Evolutionary conservation across 2,329 filamentous ascomycete species (phyloP).

Genomic region (Aspergillus sojae): DNA sequence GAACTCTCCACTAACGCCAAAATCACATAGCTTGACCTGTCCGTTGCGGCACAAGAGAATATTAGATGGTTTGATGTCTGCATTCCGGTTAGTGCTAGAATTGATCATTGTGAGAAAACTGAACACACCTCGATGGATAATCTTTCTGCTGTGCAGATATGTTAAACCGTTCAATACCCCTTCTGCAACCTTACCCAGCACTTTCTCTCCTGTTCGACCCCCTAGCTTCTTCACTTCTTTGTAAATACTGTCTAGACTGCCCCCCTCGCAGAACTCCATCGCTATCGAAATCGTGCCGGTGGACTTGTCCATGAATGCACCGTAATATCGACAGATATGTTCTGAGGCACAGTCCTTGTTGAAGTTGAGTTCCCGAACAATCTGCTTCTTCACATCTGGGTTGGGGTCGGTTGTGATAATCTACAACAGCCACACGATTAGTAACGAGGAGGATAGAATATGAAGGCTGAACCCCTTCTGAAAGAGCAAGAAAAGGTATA

Average conservation of each 20-base stretch:
- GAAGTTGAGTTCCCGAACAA: conserved; percentile 92
- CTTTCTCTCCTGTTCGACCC: conserved; percentile 93
- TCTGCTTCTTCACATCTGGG: conserved; percentile 97
- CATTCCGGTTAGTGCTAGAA: not conserved
- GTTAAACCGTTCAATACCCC: conserved; percentile 91
- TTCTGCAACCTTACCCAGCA: conserved; percentile 93
- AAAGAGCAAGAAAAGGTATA: conserved; percentile 1
- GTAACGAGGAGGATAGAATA: conserved; percentile 1
- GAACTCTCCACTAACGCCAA: conserved; percentile 96
- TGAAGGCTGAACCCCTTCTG: not conserved
- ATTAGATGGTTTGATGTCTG: conserved; percentile 96
- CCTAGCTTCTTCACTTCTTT: conserved; percentile 95
- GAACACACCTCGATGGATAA: conserved; percentile 76
- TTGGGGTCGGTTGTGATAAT: conserved; percentile 98
- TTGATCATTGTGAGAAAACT: not conserved
- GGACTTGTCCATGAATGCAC: conserved; percentile 93
- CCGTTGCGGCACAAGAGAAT: conserved; percentile 90
- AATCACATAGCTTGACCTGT: conserved; percentile 97
- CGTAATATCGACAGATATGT: conserved; percentile 97
- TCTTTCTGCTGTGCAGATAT: conserved; percentile 92
- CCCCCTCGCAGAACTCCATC: conserved; percentile 99
- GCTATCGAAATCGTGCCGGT: conserved; percentile 96
- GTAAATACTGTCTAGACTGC: conserved; percentile 94
- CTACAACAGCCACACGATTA: conserved; percentile 50
- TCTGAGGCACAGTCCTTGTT: conserved; percentile 97